Evolutionary conservation across 306 rosid species (phyloP).

Genomic region (Sindora glabra): DNA sequence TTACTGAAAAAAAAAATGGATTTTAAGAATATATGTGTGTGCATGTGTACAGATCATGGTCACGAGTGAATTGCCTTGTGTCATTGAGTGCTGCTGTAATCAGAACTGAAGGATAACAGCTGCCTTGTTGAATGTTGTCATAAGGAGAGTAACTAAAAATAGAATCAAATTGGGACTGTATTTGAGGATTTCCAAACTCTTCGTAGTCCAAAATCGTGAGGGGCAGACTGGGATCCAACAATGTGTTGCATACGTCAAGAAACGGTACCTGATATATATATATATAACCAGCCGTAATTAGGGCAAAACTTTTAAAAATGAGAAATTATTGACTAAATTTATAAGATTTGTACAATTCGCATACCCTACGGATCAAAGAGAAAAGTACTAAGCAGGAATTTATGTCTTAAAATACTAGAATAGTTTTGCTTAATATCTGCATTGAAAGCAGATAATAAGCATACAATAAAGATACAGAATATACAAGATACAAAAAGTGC

Average conservation of each 20-base stretch:
- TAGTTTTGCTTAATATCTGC: background rate
- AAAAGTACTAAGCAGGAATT: background rate
- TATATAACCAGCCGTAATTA: slow-evolving; percentile 6
- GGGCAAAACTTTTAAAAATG: background rate
- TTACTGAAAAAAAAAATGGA: slow-evolving; percentile 1
- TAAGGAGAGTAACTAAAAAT: slow-evolving; percentile 76
- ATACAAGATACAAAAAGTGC: background rate
- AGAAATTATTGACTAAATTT: background rate
- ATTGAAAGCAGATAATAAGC: background rate
- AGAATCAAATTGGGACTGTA: slow-evolving; percentile 38
- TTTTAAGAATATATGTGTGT: background rate
- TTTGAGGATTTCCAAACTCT: slow-evolving; percentile 87
- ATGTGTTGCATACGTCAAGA: slow-evolving; percentile 89
- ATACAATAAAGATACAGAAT: too few relatives aligned
- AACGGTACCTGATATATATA: slow-evolving; percentile 68
- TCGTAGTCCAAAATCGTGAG: slow-evolving; percentile 82
- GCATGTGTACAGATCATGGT: background rate
- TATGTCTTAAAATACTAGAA: background rate
- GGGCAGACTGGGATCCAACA: slow-evolving; percentile 79
- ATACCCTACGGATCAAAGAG: background rate
- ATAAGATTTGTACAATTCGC: background rate
- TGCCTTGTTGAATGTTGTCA: slow-evolving; percentile 58
- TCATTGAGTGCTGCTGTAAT: slow-evolving; percentile 70
- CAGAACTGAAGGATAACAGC: slow-evolving; percentile 80
- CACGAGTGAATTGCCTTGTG: slow-evolving; percentile 49